Evolutionary conservation across 768 basidiomycete genomes (phyloP).

Genomic region (Leccinum uliginosum): DNA sequence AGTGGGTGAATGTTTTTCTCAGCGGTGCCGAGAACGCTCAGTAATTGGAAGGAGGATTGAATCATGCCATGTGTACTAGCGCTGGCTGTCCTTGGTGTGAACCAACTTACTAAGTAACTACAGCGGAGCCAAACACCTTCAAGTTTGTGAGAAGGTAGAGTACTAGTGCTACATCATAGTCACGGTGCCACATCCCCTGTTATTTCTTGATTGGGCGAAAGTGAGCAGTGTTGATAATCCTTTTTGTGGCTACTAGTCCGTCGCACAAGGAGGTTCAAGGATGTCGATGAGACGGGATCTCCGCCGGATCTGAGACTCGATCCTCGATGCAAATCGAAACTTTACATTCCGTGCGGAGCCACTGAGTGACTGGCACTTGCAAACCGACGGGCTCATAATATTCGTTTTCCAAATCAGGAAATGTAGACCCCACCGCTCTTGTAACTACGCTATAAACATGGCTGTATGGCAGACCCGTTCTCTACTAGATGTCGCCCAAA

Average conservation of each 20-base stretch:
- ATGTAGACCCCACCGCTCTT: background rate
- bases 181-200: background rate
- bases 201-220: background rate
- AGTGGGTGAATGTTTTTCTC: background rate
- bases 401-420: background rate
- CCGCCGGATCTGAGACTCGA: constrained; percentile 27
- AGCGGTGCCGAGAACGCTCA: background rate
- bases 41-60: background rate
- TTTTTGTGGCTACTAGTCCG: constrained; percentile 6
- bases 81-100: no score
- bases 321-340: constrained; percentile 20
- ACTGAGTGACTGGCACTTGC: no score
- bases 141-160: background rate
- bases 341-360: constrained; percentile 11
- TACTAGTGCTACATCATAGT: background rate
- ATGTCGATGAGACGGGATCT: constrained; percentile 2
- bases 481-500: background rate
- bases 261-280: no score
- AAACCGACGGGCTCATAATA: background rate
- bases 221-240: background rate
- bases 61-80: background rate
- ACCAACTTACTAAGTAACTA: no score
- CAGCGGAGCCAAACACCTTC: background rate
- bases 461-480: constrained; percentile 13
- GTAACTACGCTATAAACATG: constrained; percentile 7